Evolutionary conservation across 2,329 filamentous ascomycete genomes (phyloP), one percentile per base, ranked within the genome.

Genomic region (Pseudogymnoascus sp.): DNA sequence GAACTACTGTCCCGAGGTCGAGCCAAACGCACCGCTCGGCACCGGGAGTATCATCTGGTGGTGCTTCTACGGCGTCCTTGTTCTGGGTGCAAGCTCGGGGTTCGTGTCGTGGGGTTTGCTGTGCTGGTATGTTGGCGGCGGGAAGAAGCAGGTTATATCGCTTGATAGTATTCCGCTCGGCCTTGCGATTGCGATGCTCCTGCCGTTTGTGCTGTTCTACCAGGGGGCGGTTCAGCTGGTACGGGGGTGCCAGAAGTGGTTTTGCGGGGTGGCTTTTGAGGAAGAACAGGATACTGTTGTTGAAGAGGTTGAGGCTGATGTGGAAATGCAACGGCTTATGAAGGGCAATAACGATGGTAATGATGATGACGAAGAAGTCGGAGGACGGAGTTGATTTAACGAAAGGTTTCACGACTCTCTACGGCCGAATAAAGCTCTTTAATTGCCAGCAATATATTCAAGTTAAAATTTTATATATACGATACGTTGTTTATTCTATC

Each of bases 311-410:
- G 50, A 33, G 28, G 19, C 28, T 31, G 50, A 56, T 56, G 50
- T 56, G 50, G 50, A 56, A 33, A 33, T 56, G 50, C 50, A 56
- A 33, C 26, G 50, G 19, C 50, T 56, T 33, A 56, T 56, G 26
- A 56, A 56, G 3, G 28, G 50, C 4, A 10, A 56, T 56, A 19
- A 56, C 16, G n/a, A 56, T 12, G n/a, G n/a, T 7, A 24, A 28
- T 28, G 50, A 56, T 28, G n/a, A 56, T 4, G 28, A 56, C 3
- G 50, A 56, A 56, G 26, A 19, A 56, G 28, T 33, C 5, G 50
- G 6, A n/a, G 50, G 50, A 12, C 26, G 50, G 26, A 33, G 50
- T 19, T 56, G 28, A 56, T 33, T 10, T 6, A 16, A 4, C 6
- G 10, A 11, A 6, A 31, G 4, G 2, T 16, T 28, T 31, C 7